phyloP scores from a whole-genome alignment of 2,329 filamentous ascomycete genomes.

The Cladobotryum protrusum region DNA sequence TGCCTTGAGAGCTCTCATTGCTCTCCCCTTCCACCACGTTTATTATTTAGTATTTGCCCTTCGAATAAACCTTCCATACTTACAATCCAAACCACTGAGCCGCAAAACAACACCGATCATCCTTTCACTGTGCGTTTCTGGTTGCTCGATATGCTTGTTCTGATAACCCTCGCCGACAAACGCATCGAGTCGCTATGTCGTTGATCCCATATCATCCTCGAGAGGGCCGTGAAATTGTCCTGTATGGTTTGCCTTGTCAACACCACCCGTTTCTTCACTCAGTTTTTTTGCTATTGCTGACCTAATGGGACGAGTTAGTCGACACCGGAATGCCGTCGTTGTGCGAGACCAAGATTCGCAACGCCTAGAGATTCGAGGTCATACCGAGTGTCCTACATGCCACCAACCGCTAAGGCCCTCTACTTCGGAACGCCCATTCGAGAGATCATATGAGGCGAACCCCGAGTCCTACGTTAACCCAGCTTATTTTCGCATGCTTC shows the following conservation, averaged over 20 bases:
- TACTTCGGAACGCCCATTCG: constrained; percentile 45
- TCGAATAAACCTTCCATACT: background rate
- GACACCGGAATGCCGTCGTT: constrained; percentile 87
- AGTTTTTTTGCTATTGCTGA: background rate
- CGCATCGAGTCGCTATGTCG: constrained; percentile 42
- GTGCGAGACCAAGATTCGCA: constrained; percentile 81
- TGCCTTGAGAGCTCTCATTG: too few species aligned
- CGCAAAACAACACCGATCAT: too few species aligned
- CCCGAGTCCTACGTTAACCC: constrained; percentile 74
- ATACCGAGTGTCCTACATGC: constrained; percentile 85
- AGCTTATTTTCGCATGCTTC: constrained; percentile 92
- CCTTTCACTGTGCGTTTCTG: too few species aligned
- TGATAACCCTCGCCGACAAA: constrained; percentile 14
- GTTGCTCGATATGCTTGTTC: constrained; percentile 15
- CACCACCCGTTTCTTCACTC: background rate
- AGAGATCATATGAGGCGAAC: constrained; percentile 31
- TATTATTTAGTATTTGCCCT: too few species aligned
- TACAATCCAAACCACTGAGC: background rate
- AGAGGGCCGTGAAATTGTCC: constrained; percentile 70
- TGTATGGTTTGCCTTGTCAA: constrained; percentile 50
- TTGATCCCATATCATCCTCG: constrained; percentile 69
- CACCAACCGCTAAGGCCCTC: constrained; percentile 59
- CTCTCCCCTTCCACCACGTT: too few species aligned
- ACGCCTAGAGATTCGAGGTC: constrained; percentile 72
- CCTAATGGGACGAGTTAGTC: constrained; percentile 46